Evolutionary conservation across 495 filamentous ascomycete genomes (phyloP), one percentile per base, ranked within the genome.

Genomic region (Tricharina praecox): DNA sequence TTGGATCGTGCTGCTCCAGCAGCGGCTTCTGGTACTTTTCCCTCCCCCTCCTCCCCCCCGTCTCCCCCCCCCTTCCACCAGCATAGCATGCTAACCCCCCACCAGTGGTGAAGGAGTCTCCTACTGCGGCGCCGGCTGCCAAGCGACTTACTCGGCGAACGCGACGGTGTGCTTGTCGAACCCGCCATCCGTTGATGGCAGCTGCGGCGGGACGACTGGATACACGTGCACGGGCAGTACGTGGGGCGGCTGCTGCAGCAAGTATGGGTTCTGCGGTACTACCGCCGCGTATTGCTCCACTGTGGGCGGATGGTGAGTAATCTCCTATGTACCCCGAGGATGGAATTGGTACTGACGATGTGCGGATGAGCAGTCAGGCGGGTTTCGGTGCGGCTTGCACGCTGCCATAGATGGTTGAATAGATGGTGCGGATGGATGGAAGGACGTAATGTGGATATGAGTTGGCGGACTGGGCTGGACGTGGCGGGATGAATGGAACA

Each of bases 231-330:
- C 41, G n/a, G 41, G 41, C 19, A 23, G 41, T 13, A 11, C 16
- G 11, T 44, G 9, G 23, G 23, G 28, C 19, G 41, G 41, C 11
- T 44, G 41, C 41, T 44, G 41, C 41, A 13, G 10, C 18, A 44
- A 44, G 41, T 44, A 44, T 30, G 41, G 41, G n/a, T 44, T 44
- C 41, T 44, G 41, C 28, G 41, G 41, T 24, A 24, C 18, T 8
- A 30, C 21, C 11, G 41, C 24, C 9, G 10, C 24, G 20, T 44
- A 24, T 23, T 44, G 41, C 23, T 44, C 41, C n/a, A 44, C 19
- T 13, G 7, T 44, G 13, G 23, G 23, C 19, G 41, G 41, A 44
- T 44, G 41, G 41, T 44, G 23, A 44, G 41, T n/a, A n/a, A n/a
- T n/a, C n/a, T n/a, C n/a, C n/a, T 44, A 13, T 32, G 13, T 32